Percentiles rank a stretch among this genome's conserved stretches.
phyloP scores from a whole-genome alignment of 208 protist species.

The Leishmania amazonensis region DNA sequence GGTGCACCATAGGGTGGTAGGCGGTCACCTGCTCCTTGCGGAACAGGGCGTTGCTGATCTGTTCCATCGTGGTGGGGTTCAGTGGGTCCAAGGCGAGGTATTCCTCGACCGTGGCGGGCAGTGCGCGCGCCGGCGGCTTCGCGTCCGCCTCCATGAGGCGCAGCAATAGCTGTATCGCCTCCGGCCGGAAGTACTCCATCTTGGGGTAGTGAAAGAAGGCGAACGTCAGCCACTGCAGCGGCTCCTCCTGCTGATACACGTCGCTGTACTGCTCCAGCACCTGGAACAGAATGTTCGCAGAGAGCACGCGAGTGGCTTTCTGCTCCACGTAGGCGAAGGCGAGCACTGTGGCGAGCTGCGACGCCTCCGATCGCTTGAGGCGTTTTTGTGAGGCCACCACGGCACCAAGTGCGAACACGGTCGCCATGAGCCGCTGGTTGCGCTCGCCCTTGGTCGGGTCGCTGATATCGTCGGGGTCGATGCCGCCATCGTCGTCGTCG shows the following conservation, averaged over 20 bases:
- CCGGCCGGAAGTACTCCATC: constrained; percentile 88
- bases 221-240: constrained; percentile 73
- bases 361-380: constrained; percentile 50
- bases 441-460: constrained; percentile 89
- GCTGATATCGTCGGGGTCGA: constrained; percentile 88
- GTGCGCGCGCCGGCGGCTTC: constrained; percentile 21
- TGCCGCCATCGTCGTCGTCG: constrained; percentile 50
- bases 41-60: constrained; percentile 84
- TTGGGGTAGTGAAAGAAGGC: constrained; percentile 91
- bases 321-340: constrained; percentile 88
- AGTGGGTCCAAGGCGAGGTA: constrained; percentile 73
- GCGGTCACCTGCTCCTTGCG: constrained; percentile 86
- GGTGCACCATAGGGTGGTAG: constrained; percentile 88
- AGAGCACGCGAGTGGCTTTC: constrained; percentile 74
- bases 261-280: constrained; percentile 41
- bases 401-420: constrained; percentile 70
- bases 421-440: constrained; percentile 82
- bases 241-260: constrained; percentile 40
- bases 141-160: constrained; percentile 57
- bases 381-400: constrained; percentile 45
- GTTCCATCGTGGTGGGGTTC: constrained; percentile 75
- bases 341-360: constrained; percentile 49
- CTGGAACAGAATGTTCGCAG: constrained; percentile 73
- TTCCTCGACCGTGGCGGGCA: constrained; percentile 45
- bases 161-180: constrained; percentile 84